Percentiles rank a stretch among this genome's conserved stretches.
These are phyloP conservation scores for Hypoxylon intermedium DNA, from an alignment of 495 filamentous ascomycete genomes.

Conservation along the genomic window DNA sequence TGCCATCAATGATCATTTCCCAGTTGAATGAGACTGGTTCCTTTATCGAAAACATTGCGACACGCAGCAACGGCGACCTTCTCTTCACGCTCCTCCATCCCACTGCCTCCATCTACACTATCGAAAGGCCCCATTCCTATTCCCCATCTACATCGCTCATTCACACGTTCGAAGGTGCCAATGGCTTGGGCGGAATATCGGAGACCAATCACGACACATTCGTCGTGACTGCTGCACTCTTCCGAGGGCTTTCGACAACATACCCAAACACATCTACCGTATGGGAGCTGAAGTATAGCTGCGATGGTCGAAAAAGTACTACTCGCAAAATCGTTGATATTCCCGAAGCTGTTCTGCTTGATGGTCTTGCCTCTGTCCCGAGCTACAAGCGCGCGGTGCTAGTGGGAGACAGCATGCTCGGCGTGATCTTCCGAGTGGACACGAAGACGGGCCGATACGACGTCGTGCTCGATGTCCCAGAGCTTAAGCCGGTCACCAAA, in stretches of 20 bases:
- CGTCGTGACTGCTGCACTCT: conserved; percentile 34
- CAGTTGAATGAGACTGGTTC: conserved; percentile 1
- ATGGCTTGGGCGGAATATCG: conserved; percentile 42
- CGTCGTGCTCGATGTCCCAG: conserved; percentile 38
- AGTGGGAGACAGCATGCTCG: conserved; percentile 43
- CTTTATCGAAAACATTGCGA: conserved; percentile 49
- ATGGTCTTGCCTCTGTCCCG: conserved; percentile 47
- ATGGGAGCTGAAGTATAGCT: conserved; percentile 19
- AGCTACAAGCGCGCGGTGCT: conserved; percentile 36
- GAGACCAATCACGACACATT: conserved; percentile 42
- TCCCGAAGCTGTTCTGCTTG: conserved; percentile 33
- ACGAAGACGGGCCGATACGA: conserved; percentile 39
- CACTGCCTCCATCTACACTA: conserved; percentile 21
- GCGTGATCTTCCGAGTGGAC: conserved; percentile 47
- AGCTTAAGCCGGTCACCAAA: conserved; percentile 12
- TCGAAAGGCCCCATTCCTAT: conserved; percentile 16
- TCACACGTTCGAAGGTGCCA: conserved; percentile 27
- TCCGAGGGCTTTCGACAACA: conserved; percentile 11
- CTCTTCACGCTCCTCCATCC: conserved; percentile 39
- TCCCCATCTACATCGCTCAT: conserved; percentile 23
- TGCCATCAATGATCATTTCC: not conserved
- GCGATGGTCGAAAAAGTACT: not conserved
- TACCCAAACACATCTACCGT: conserved; percentile 2
- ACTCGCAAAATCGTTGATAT: conserved; percentile 10
- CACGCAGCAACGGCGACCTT: conserved; percentile 47